Conservation (phyloP, 345 rosid species). For the Acer negundo region DNA sequence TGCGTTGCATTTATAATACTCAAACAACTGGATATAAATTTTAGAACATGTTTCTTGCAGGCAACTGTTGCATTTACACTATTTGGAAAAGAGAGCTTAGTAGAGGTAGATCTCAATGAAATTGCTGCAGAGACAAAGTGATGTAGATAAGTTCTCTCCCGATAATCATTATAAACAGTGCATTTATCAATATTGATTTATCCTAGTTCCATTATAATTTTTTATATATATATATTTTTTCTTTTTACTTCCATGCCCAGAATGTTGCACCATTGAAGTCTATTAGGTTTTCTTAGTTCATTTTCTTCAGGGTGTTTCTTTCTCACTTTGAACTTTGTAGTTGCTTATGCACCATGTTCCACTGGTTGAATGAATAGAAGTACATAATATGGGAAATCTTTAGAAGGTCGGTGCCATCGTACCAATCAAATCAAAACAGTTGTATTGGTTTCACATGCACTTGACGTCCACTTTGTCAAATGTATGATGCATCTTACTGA, state of each 20-base stretch:
- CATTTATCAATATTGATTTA: slow-evolving; percentile 4
- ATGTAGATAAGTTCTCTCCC: slow-evolving; percentile 25
- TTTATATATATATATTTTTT: no score
- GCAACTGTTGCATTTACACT: slow-evolving; percentile 79
- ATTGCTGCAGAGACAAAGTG: slow-evolving; percentile 57
- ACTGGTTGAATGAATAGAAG: slow-evolving; percentile 1
- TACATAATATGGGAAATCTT: neutral
- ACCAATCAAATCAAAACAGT: neutral
- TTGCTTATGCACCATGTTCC: neutral
- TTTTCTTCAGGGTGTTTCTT: neutral
- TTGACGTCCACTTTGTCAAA: neutral
- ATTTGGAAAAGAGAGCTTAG: slow-evolving; percentile 85
- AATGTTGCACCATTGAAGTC: neutral
- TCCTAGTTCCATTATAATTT: neutral
- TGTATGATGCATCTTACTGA: neutral
- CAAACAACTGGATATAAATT: neutral
- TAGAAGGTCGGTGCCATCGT: neutral
- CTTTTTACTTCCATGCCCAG: neutral
- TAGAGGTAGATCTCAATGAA: slow-evolving; percentile 72
- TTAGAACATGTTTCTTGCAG: slow-evolving; percentile 45
- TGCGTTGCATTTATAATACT: neutral
- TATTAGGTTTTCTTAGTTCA: neutral
- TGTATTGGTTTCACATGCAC: neutral
- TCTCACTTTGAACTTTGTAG: neutral
- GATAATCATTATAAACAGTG: slow-evolving; percentile 19